Conservation (phyloP, 306 rosid species). For the Dalbergia oliveri region DNA sequence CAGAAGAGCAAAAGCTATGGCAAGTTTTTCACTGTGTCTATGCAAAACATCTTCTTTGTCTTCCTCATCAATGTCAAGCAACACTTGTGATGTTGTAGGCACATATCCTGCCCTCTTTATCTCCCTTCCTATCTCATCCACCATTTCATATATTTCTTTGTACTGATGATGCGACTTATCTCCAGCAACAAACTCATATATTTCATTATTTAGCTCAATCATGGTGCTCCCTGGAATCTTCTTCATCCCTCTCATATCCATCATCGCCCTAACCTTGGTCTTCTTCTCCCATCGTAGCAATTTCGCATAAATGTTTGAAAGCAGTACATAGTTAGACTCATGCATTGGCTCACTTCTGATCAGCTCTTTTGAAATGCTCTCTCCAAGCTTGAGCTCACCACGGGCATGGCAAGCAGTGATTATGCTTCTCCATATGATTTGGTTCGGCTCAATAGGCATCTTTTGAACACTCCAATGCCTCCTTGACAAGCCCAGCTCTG, state of each 20-base stretch:
- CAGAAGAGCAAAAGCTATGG: conserved; percentile 87
- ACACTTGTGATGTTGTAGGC: conserved; percentile 79
- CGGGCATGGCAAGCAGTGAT: conserved; percentile 77
- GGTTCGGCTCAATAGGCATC: conserved; percentile 83
- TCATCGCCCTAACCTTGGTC: conserved; percentile 77
- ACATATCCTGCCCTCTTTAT: conserved; percentile 84
- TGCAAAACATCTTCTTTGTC: conserved; percentile 83
- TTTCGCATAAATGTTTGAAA: conserved; percentile 87
- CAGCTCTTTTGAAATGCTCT: conserved; percentile 68
- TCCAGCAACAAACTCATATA: conserved; percentile 84
- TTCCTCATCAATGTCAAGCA: conserved; percentile 89
- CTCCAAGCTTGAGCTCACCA: conserved; percentile 80
- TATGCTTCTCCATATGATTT: conserved; percentile 76
- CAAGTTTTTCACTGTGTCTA: conserved; percentile 91
- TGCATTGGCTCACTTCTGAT: conserved; percentile 72
- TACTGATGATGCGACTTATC: conserved; percentile 77
- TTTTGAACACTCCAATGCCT: conserved; percentile 68
- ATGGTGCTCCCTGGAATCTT: conserved; percentile 93
- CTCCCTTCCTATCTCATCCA: conserved; percentile 85
- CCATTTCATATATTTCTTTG: conserved; percentile 83
- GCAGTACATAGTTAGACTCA: conserved; percentile 80
- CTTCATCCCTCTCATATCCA: conserved; percentile 83
- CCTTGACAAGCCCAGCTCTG: conserved; percentile 85
- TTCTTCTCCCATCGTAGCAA: conserved; percentile 83
- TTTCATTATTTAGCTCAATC: conserved; percentile 79